Evolutionary conservation across 192 early-diverging fungal genomes (phyloP), one percentile per base, ranked within the genome.

Genomic region (Powellomyces hirtus): DNA sequence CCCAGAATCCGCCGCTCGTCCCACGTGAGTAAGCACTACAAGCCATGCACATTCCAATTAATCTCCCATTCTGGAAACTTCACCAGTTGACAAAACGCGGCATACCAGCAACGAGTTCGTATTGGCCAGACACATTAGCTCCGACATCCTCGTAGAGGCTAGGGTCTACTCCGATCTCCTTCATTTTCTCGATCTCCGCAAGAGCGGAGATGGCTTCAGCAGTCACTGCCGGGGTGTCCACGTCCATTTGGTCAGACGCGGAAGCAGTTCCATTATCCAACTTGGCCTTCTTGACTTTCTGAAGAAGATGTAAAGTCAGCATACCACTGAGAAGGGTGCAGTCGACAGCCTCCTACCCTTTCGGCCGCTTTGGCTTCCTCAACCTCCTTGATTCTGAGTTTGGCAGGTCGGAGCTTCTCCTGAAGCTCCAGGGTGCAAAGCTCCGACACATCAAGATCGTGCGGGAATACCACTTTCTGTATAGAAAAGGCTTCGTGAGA

Each of bases 1-100:
- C 51, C 94, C 95, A 34, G 93, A 95, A 71, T 98, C 94, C 35
- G 93, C 90, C 4, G 90, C 88, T 16, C 95, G 87, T n/a, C 97
- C 97, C 44, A 91, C 84, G 72, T 99, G 97, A 13, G 97, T 99
- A 38, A 99, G 80, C 0, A 98, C 93, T 72, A 50, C 31, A 16
- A 18, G 37, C 6, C 38, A 72, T 24, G 50, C 13, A 35, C 13
- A 40, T 5, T 44, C 26, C 53, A 52, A 34, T 5, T 18, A 18
- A 22, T 10, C 18, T 8, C 27, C 24, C 10, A 11, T 8, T 16
- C 24, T 53, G 57, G 34, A 60, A 38, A 20, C 24, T 10, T 60
- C 18, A 60, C 10, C 38, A 63, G 0, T 44, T 26, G 1, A 63
- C 30, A 18, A 22, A 8, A 0, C 22, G 71, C 29, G 7, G 16